These are phyloP conservation scores for Penicillium psychrosexuale DNA, from an alignment of 2,329 filamentous ascomycete species.

Conservation along the genomic window DNA sequence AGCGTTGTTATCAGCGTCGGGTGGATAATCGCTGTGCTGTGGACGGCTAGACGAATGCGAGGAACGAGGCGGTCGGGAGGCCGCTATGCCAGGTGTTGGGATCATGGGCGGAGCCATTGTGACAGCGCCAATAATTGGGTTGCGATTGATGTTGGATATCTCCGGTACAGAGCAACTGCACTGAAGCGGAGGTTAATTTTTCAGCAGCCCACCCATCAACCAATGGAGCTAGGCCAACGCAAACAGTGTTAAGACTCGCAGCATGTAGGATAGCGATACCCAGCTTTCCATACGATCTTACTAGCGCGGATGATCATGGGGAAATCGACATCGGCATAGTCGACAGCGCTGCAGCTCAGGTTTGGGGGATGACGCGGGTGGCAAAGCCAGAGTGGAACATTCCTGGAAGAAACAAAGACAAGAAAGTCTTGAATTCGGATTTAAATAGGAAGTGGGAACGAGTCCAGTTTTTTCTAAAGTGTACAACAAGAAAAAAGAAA, in stretches of 20 bases:
- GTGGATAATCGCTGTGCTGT: constrained; percentile 20
- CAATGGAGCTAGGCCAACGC: constrained; percentile 1
- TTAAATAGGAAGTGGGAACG: neutral
- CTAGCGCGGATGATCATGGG: constrained; percentile 9
- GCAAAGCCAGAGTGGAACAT: constrained; percentile 19
- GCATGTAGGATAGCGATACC: constrained; percentile 1
- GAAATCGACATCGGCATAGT: constrained; percentile 13
- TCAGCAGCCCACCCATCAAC: constrained; percentile 1
- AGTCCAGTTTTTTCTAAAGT: neutral
- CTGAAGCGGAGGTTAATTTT: neutral
- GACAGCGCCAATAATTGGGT: neutral
- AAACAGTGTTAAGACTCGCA: neutral
- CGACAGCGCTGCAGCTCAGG: constrained; percentile 13
- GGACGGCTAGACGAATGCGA: constrained; percentile 15
- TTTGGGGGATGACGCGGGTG: constrained; percentile 21
- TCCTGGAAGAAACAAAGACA: neutral
- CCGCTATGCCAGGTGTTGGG: constrained; percentile 9
- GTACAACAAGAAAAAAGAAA: neutral
- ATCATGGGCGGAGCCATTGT: constrained; percentile 15
- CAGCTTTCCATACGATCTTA: constrained; percentile 5
- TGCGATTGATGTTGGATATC: neutral
- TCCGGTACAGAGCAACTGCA: neutral
- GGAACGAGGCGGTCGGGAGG: constrained; percentile 7
- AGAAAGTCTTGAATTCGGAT: neutral
- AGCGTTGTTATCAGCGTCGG: constrained; percentile 17